These are phyloP conservation scores for Endothia cerciana DNA, from an alignment of 2,329 filamentous ascomycete genomes.

Conservation along the genomic window DNA sequence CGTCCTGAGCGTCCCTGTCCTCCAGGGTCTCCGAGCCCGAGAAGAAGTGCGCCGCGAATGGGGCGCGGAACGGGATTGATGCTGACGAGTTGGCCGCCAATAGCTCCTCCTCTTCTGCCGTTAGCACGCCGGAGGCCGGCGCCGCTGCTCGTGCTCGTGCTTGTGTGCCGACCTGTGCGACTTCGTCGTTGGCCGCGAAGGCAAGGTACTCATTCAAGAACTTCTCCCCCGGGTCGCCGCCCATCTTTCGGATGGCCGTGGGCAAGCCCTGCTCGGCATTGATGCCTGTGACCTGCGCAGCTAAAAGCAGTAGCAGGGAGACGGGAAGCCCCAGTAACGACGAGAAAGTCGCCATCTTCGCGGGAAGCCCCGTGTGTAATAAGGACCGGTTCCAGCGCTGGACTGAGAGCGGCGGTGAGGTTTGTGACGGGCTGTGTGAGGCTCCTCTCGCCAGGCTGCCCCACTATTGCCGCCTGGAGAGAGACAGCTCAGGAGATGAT, in stretches of 20 bases:
- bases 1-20: constrained; percentile 1
- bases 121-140: constrained; percentile 27
- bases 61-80: constrained; percentile 48
- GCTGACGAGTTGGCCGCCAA: constrained; percentile 40
- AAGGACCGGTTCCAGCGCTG: background rate
- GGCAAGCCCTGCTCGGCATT: constrained; percentile 45
- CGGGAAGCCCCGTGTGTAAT: too few species aligned
- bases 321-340: constrained; percentile 45
- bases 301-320: constrained; percentile 51
- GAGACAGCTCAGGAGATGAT: background rate
- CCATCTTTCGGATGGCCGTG: constrained; percentile 73
- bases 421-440: background rate
- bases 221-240: constrained; percentile 71
- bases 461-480: background rate
- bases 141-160: constrained; percentile 24
- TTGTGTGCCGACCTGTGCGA: constrained; percentile 23
- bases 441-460: background rate
- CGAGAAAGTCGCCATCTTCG: constrained; percentile 45
- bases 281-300: constrained; percentile 43
- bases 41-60: constrained; percentile 54
- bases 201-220: constrained; percentile 70
- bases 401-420: background rate
- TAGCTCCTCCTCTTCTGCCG: constrained; percentile 36
- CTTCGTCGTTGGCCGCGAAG: constrained; percentile 43
- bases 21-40: constrained; percentile 21